These are phyloP conservation scores for Dalechampia spathulata DNA, from an alignment of 441 rosid species.

Conservation along the genomic window DNA sequence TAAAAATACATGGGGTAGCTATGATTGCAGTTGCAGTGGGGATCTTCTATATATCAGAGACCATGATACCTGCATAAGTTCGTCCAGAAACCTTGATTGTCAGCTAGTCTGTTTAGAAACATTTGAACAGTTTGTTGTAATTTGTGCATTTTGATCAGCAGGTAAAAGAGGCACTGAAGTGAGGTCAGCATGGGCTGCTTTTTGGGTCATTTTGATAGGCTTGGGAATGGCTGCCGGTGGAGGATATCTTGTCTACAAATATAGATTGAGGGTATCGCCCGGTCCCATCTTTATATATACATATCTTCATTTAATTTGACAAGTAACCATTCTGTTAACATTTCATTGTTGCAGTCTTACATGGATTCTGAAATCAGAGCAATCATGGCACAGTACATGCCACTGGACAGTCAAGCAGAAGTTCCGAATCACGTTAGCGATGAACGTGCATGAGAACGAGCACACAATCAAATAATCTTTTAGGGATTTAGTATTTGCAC, in stretches of 20 bases:
- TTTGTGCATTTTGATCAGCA: conserved; percentile 18
- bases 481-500: conserved; percentile 3
- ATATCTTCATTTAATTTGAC: not conserved
- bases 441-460: conserved; percentile 38
- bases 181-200: conserved; percentile 75
- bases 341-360: conserved; percentile 55
- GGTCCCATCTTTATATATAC: no score
- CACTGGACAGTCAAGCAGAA: conserved; percentile 84
- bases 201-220: conserved; percentile 82
- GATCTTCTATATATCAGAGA: conserved; percentile 87
- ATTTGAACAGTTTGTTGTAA: conserved; percentile 9
- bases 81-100: conserved; percentile 18
- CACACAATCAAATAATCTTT: not conserved
- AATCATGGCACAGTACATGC: conserved; percentile 99
- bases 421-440: conserved; percentile 59
- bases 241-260: conserved; percentile 83
- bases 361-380: conserved; percentile 99
- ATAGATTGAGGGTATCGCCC: conserved; percentile 96
- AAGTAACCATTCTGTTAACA: not conserved
- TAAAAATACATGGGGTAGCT: conserved; percentile 96
- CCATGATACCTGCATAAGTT: conserved; percentile 96
- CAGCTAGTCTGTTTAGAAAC: conserved; percentile 1
- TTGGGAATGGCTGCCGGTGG: conserved; percentile 80
- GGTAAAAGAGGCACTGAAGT: conserved; percentile 64
- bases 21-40: conserved; percentile 83